Conservation (phyloP, 2,329 filamentous ascomycete species). For the Samsoniella hepiali region DNA sequence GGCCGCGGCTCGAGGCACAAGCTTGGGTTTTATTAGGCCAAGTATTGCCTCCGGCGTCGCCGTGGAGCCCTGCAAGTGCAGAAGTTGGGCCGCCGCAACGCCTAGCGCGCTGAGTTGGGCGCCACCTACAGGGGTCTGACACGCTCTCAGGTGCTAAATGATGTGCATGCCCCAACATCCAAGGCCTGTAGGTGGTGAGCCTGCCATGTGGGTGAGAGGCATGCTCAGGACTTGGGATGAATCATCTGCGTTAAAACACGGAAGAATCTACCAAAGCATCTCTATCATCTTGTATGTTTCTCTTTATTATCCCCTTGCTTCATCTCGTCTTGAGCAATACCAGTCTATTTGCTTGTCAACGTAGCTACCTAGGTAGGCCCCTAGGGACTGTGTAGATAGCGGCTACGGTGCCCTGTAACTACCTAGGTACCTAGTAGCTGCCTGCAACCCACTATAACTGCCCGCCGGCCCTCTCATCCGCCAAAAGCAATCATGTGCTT, state of each 20-base stretch:
- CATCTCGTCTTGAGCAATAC: no score
- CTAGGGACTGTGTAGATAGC: no score
- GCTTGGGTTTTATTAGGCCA: not conserved
- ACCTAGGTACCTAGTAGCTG: not conserved
- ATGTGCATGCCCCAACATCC: not conserved
- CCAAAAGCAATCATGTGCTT: constrained; percentile 17
- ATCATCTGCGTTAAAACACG: not conserved
- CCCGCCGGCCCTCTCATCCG: not conserved
- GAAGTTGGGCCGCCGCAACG: not conserved
- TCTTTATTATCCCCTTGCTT: no score
- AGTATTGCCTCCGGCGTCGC: constrained; percentile 6
- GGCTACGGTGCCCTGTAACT: no score
- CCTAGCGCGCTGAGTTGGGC: no score
- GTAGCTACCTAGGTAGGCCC: no score
- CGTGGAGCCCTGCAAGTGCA: not conserved
- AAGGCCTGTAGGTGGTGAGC: not conserved
- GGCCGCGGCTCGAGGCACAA: constrained; percentile 15
- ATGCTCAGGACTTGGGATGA: not conserved
- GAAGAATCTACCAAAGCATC: no score
- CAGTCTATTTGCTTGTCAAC: no score
- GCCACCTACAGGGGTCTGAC: not conserved
- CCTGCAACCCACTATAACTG: not conserved
- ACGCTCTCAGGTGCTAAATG: not conserved
- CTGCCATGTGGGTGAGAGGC: not conserved
- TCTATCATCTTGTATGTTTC: not conserved